phyloP scores from a whole-genome alignment of 495 filamentous ascomycete genomes.

The Aspergillus affinis region DNA sequence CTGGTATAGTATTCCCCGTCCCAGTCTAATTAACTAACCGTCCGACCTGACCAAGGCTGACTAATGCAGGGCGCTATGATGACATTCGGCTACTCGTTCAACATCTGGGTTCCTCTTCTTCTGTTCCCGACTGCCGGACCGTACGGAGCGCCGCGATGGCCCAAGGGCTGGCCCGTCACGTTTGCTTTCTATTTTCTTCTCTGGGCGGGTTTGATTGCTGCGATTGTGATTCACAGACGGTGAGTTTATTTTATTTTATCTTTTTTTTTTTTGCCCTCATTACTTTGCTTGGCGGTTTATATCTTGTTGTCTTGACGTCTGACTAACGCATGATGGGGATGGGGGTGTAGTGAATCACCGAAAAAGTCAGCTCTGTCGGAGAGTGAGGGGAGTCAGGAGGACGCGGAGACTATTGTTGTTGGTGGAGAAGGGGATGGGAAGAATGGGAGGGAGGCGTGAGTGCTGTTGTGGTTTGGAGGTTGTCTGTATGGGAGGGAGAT shows the following conservation, averaged over 20 bases:
- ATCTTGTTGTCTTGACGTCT: no score
- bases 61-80: slow-evolving; percentile 44
- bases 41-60: no score
- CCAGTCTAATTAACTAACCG: background rate
- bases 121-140: slow-evolving; percentile 43
- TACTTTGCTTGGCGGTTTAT: no score
- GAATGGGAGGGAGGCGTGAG: background rate
- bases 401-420: background rate
- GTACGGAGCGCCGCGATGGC: slow-evolving; percentile 46
- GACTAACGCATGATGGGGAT: no score
- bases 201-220: slow-evolving; percentile 41
- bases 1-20: slow-evolving; percentile 27
- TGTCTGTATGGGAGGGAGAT: no score
- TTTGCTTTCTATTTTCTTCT: slow-evolving; percentile 41
- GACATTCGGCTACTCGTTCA: slow-evolving; percentile 50
- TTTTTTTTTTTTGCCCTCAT: no score
- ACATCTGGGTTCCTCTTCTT: slow-evolving; percentile 47
- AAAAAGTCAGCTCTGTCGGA: background rate
- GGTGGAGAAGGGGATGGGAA: background rate
- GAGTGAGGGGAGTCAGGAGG: background rate
- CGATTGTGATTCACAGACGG: slow-evolving; percentile 36
- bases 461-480: no score
- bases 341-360: no score
- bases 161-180: slow-evolving; percentile 44
- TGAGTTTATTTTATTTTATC: slow-evolving; percentile 20